Evolutionary conservation across 1,284 basidiomycete species (phyloP).

Genomic region (Phellopilus nigrolimitatus): DNA sequence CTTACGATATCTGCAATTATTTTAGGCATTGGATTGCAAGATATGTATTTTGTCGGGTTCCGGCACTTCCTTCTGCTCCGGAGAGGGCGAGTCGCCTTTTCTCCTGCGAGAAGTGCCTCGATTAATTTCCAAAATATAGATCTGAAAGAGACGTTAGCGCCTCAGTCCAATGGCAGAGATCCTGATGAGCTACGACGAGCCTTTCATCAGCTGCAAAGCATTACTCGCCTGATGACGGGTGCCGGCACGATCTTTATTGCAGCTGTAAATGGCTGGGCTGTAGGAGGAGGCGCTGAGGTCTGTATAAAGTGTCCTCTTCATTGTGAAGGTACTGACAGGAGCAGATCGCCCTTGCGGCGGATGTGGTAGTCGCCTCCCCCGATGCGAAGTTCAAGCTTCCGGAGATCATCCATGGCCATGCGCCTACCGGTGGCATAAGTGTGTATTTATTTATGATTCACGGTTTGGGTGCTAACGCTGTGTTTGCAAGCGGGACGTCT

Average conservation of each 20-base stretch:
- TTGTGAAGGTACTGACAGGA: background rate
- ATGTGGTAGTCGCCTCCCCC: constrained; percentile 4
- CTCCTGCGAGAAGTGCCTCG: background rate
- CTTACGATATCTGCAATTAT: background rate
- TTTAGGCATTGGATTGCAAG: background rate
- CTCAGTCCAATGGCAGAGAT: constrained; percentile 8
- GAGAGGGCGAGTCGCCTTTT: constrained; percentile 4
- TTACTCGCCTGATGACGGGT: constrained; percentile 12
- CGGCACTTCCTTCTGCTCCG: constrained; percentile 12
- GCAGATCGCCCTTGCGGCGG: constrained; percentile 16
- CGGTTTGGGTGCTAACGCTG: background rate
- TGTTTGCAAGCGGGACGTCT: constrained; percentile 4
- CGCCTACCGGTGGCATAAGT: constrained; percentile 15
- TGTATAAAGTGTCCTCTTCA: background rate
- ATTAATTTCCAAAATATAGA: background rate
- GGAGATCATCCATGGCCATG: constrained; percentile 14
- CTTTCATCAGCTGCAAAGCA: constrained; percentile 5
- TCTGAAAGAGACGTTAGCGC: constrained; percentile 12
- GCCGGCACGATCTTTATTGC: constrained; percentile 8
- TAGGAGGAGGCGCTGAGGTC: constrained; percentile 15
- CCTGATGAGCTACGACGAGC: constrained; percentile 2
- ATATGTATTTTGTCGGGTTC: constrained; percentile 14
- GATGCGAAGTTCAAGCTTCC: constrained; percentile 13
- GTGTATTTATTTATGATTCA: background rate
- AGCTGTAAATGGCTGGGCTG: constrained; percentile 13